Conservation (phyloP, 2,329 filamentous ascomycete species). For the Aureobasidium sp. region DNA sequence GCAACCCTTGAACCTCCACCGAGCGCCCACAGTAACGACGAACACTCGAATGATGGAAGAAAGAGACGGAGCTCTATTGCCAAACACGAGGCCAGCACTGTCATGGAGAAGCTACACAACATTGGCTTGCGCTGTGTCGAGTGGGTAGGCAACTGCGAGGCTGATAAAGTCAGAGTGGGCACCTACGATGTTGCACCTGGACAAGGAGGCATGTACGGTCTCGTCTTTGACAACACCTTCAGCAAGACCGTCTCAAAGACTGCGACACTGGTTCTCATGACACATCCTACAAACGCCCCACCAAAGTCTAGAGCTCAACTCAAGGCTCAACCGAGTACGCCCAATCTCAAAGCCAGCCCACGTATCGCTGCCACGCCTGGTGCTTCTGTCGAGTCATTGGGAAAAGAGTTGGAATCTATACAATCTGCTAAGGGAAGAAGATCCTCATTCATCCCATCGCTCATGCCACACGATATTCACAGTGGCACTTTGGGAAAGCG, state of each 20-base stretch:
- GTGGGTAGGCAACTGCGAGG: constrained; percentile 96
- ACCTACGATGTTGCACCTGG: constrained; percentile 80
- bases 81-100: constrained; percentile 63
- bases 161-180: constrained; percentile 93
- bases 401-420: constrained; percentile 3
- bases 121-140: constrained; percentile 69
- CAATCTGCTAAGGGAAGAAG: neutral
- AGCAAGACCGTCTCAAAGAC: constrained; percentile 96
- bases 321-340: constrained; percentile 57
- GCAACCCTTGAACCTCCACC: constrained; percentile 49
- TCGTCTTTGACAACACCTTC: constrained; percentile 99
- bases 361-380: constrained; percentile 38
- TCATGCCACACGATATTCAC: constrained; percentile 66
- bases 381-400: neutral
- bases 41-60: constrained; percentile 64
- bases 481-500: constrained; percentile 91
- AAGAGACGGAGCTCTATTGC: constrained; percentile 37
- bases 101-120: constrained; percentile 69
- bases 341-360: constrained; percentile 45
- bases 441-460: neutral
- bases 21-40: constrained; percentile 38
- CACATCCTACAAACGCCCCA: constrained; percentile 85
- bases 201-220: constrained; percentile 92
- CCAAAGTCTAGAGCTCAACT: constrained; percentile 80
- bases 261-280: constrained; percentile 93